Evolutionary conservation across 2,329 filamentous ascomycete genomes (phyloP).

Genomic region (Fusarium beomiforme): DNA sequence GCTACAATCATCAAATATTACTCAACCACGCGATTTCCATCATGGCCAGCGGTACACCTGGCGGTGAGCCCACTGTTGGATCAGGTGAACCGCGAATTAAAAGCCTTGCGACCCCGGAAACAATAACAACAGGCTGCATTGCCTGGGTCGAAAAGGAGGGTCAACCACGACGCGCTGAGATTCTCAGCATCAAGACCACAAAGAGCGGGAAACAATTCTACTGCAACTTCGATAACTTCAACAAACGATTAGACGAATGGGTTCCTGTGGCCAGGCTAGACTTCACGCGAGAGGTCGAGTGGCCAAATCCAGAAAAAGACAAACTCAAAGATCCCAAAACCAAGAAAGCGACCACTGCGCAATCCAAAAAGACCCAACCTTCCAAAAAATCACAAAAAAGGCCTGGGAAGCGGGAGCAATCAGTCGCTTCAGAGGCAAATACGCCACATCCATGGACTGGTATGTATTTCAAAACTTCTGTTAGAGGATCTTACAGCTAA

Average conservation of each 20-base stretch:
- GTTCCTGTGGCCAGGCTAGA: constrained; percentile 84
- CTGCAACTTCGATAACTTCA: constrained; percentile 98
- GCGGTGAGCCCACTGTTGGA: constrained; percentile 64
- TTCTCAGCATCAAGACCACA: constrained; percentile 90
- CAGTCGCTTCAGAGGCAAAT: constrained; percentile 61
- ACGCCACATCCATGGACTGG: constrained; percentile 64
- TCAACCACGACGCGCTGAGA: constrained; percentile 89
- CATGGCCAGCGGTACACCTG: constrained; percentile 63
- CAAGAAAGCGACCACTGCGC: constrained; percentile 70
- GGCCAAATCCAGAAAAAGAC: constrained; percentile 90
- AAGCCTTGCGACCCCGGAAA: constrained; percentile 85
- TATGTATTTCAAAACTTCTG: constrained; percentile 24
- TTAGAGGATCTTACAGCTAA: background rate
- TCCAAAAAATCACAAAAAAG: constrained; percentile 70
- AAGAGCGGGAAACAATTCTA: constrained; percentile 92
- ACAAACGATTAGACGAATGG: constrained; percentile 89
- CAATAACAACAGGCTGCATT: constrained; percentile 72
- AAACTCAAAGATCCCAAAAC: constrained; percentile 79
- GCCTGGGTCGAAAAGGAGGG: constrained; percentile 76
- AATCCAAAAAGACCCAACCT: constrained; percentile 66
- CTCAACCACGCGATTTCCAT: constrained; percentile 46
- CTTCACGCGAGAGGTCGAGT: constrained; percentile 90
- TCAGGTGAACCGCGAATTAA: constrained; percentile 71
- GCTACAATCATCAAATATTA: constrained; percentile 41
- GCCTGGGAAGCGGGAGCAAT: constrained; percentile 64